phyloP scores from a whole-genome alignment of 805 yeast genomes.

The Lipomyces yamanashiensis region DNA sequence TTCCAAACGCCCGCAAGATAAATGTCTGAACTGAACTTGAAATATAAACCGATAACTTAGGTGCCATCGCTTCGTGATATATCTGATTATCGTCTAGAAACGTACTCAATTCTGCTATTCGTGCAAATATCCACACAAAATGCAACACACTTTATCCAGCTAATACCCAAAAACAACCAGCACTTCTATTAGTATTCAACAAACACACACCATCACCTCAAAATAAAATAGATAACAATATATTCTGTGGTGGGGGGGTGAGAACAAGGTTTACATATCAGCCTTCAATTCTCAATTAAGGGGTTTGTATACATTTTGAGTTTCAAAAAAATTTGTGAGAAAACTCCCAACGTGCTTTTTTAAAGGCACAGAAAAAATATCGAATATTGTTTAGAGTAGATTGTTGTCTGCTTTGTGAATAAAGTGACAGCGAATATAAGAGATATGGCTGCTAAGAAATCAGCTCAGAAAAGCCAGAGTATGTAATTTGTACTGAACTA shows the following conservation, averaged over 20 bases:
- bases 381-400: neutral
- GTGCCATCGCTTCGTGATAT: neutral
- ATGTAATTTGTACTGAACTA: neutral
- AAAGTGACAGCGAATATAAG: neutral
- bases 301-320: neutral
- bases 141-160: too few relatives aligned
- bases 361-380: neutral
- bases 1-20: conserved; percentile 16
- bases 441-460: conserved; percentile 17
- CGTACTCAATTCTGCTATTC: too few relatives aligned
- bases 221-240: neutral
- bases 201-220: neutral
- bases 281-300: neutral
- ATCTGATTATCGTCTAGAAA: too few relatives aligned
- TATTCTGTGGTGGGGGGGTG: neutral
- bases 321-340: conserved; percentile 9
- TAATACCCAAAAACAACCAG: too few relatives aligned
- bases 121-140: neutral
- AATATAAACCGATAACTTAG: conserved; percentile 9
- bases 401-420: neutral
- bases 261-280: conserved; percentile 8
- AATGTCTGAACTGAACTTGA: conserved; percentile 16
- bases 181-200: neutral
- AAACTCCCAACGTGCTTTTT: conserved; percentile 17
- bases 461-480: conserved; percentile 15